Conservation (phyloP, 2,329 filamentous ascomycete species). For the Fusarium sp. region DNA sequence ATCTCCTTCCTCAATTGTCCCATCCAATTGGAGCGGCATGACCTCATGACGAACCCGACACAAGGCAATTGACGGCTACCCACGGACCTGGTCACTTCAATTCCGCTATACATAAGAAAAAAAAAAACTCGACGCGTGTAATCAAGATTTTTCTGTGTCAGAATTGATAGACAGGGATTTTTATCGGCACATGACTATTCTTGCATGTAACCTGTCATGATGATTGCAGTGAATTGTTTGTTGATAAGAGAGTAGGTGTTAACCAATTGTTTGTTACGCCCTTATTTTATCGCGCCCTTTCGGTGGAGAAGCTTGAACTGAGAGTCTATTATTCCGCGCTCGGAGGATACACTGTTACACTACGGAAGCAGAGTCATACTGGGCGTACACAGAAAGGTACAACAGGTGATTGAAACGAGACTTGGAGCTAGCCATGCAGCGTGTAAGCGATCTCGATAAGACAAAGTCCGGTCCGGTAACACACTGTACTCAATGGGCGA, state of each 20-base stretch:
- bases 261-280: neutral
- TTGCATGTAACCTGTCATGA: conserved; percentile 1
- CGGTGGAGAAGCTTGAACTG: conserved; percentile 9
- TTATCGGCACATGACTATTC: conserved; percentile 18
- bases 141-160: conserved; percentile 20
- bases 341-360: neutral
- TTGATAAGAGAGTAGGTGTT: neutral
- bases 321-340: conserved; percentile 21
- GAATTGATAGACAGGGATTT: conserved; percentile 24
- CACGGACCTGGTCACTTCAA: conserved; percentile 21
- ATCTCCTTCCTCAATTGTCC: neutral
- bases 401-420: neutral
- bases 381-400: neutral
- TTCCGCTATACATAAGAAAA: conserved; percentile 32
- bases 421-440: conserved; percentile 13
- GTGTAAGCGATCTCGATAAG: conserved; percentile 35
- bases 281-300: conserved; percentile 4
- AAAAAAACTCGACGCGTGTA: neutral
- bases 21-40: conserved; percentile 5
- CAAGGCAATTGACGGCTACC: conserved; percentile 46
- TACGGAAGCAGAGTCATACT: neutral
- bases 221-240: neutral
- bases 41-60: conserved; percentile 21
- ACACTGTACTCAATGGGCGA: no score
- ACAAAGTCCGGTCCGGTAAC: neutral